Percentiles rank a stretch among this genome's conserved stretches.
These are phyloP conservation scores for Backusella morwellensis DNA, from an alignment of 192 early-diverging fungal species.

Conservation along the genomic window DNA sequence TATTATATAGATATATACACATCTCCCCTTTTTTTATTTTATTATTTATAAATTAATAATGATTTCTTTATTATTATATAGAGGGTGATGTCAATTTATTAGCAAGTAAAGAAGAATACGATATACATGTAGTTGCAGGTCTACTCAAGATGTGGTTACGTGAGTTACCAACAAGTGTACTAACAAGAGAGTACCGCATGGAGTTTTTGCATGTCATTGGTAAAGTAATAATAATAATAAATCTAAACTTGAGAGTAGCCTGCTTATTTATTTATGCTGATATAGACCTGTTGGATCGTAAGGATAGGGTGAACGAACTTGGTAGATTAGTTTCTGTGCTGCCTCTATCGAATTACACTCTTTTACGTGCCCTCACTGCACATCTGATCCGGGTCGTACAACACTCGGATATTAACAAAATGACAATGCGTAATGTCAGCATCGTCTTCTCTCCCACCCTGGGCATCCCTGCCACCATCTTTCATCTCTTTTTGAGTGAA, in stretches of 20 bases:
- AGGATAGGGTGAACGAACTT: slow-evolving; percentile 82
- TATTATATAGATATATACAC: background rate
- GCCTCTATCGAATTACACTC: slow-evolving; percentile 88
- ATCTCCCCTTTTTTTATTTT: background rate
- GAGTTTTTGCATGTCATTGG: slow-evolving; percentile 82
- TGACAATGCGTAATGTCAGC: slow-evolving; percentile 94
- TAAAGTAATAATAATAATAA: background rate
- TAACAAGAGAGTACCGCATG: slow-evolving; percentile 78
- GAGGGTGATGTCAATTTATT: slow-evolving; percentile 79
- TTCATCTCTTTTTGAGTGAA: slow-evolving; percentile 88
- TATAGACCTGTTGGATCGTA: slow-evolving; percentile 67
- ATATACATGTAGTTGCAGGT: slow-evolving; percentile 91
- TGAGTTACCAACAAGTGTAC: slow-evolving; percentile 83
- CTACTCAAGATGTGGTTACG: slow-evolving; percentile 91
- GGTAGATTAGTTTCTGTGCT: slow-evolving; percentile 73
- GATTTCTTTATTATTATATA: background rate
- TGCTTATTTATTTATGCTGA: background rate
- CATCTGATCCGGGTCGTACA: slow-evolving; percentile 92
- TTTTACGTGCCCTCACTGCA: slow-evolving; percentile 82
- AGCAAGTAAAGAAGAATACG: slow-evolving; percentile 64
- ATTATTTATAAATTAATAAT: background rate
- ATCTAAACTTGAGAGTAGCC: too few species aligned
- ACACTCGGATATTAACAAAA: slow-evolving; percentile 83
- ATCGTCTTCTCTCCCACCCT: slow-evolving; percentile 97
- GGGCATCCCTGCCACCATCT: slow-evolving; percentile 89